These are phyloP conservation scores for Kalanchoe fedtschenkoi DNA, from an alignment of 164 flowering plant species.

Conservation along the genomic window DNA sequence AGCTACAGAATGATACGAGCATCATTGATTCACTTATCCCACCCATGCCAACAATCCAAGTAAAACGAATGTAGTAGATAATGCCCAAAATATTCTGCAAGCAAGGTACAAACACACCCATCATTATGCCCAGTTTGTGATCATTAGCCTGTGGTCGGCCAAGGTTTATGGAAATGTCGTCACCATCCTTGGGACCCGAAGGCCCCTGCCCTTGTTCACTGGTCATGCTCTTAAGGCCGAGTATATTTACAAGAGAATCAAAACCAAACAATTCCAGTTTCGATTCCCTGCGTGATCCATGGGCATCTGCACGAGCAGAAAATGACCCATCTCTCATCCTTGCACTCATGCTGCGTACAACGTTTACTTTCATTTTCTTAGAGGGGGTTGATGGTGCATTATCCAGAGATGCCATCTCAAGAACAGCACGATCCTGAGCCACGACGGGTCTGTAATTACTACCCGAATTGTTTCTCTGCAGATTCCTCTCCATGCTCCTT, in stretches of 20 bases:
- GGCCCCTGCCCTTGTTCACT: slow-evolving; percentile 72
- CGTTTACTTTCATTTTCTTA: slow-evolving; percentile 20
- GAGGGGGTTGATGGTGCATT: background rate
- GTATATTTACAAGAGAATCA: slow-evolving; percentile 1
- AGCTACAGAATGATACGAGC: slow-evolving; percentile 80
- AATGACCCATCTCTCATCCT: slow-evolving; percentile 24
- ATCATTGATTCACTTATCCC: slow-evolving; percentile 80
- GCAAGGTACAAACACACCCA: slow-evolving; percentile 98
- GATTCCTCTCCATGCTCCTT: slow-evolving; percentile 21
- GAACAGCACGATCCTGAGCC: slow-evolving; percentile 52
- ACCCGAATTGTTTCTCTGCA: slow-evolving; percentile 10
- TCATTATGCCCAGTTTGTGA: slow-evolving; percentile 72
- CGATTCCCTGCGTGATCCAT: slow-evolving; percentile 29
- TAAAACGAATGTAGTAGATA: slow-evolving; percentile 90
- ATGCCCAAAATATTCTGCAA: slow-evolving; percentile 94
- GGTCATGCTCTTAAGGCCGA: slow-evolving; percentile 51
- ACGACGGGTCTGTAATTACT: slow-evolving; percentile 53
- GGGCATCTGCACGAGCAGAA: slow-evolving; percentile 24
- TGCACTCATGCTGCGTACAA: slow-evolving; percentile 18
- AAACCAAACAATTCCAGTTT: background rate
- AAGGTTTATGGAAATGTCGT: slow-evolving; percentile 51
- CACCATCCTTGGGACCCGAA: slow-evolving; percentile 85
- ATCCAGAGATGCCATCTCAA: slow-evolving; percentile 28
- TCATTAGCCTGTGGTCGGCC: slow-evolving; percentile 68
- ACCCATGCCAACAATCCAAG: slow-evolving; percentile 99